Base-by-base conservation (phyloP, 2,329 filamentous ascomycete species). In the Colletotrichum sp. region DNA sequence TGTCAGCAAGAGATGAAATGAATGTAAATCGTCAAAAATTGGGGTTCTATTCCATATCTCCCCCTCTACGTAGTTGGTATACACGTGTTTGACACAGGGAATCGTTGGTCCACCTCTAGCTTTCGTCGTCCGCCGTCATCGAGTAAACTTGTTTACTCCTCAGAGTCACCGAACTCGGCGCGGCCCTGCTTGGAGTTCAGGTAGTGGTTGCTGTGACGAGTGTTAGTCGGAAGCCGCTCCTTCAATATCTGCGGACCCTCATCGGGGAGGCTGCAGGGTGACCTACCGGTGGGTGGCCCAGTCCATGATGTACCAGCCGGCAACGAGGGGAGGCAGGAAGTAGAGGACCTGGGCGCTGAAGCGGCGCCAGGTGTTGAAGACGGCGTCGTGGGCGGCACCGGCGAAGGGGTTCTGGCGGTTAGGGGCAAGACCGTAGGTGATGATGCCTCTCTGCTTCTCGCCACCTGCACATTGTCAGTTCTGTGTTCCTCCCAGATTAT, bases 361-460 rank as follows among this genome's bases (percentile, higher is more conserved):
- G 82, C 97, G 93, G 86, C 97, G 93, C 91, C 94, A 98, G 81
- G 92, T 93, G 92, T 99, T 99, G 93, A 99, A 99, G 89, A 99
- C 88, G 83, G 96, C 96, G 80, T 93, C 94, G 86, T 96, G 88
- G 79, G 90, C 86, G 76, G 93, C 89, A 82, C 95, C 95, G 78
- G 95, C 95, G 80, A 98, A 90, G 78, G 96, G 94, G 83, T 94
- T 93, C 89, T 98, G 96, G 84, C 94, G 94, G 91, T 99, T 99
- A 80, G 94, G 87, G 81, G 95, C 93, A 80, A 99, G 84, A 79
- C 93, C 91, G 88, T 98, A 99, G 82, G 87, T 87, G 82, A 92
- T 84, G 81, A 93, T 91, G 76, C 92, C 92, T 85, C 89, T 92
- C 84, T 93, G 92, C 85, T 90, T 89, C 84, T 87, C 83, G 80